Conservation (phyloP, 768 basidiomycete species). For the Mrakia gelida region DNA sequence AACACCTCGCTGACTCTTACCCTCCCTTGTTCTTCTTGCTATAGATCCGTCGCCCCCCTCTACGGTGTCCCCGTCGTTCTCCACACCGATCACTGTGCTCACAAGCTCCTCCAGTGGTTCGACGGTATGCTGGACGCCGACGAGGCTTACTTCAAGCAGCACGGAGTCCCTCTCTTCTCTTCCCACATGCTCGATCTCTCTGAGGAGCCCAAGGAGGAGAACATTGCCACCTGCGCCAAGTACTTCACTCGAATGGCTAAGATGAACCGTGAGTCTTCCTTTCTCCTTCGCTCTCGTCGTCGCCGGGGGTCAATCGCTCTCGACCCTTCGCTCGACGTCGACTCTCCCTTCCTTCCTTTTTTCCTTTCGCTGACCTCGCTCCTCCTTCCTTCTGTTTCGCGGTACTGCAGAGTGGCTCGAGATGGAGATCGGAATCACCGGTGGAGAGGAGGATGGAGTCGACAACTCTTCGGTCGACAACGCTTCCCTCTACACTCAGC, state of each 20-base stretch:
- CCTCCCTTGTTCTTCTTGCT: not conserved
- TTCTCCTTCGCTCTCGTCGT: too few relatives aligned
- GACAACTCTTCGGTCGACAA: constrained; percentile 97
- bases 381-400: not conserved
- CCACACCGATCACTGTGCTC: constrained; percentile 97
- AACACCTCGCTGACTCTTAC: not conserved
- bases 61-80: constrained; percentile 69
- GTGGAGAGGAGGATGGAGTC: constrained; percentile 92
- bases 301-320: too few relatives aligned
- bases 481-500: constrained; percentile 89
- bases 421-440: constrained; percentile 99
- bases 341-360: not conserved
- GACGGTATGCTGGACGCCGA: constrained; percentile 97
- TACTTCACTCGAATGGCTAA: constrained; percentile 95
- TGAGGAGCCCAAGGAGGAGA: constrained; percentile 73
- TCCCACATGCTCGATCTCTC: constrained; percentile 99
- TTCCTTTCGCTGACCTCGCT: not conserved
- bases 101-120: constrained; percentile 98
- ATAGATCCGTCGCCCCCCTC: constrained; percentile 29
- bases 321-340: not conserved
- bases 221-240: constrained; percentile 85
- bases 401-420: constrained; percentile 72
- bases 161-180: constrained; percentile 59
- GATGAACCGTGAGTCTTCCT: constrained; percentile 52
- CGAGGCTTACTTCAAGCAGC: constrained; percentile 82